Evolutionary conservation across 148 eudicot species (phyloP).

Genomic region (Cornus kousa): DNA sequence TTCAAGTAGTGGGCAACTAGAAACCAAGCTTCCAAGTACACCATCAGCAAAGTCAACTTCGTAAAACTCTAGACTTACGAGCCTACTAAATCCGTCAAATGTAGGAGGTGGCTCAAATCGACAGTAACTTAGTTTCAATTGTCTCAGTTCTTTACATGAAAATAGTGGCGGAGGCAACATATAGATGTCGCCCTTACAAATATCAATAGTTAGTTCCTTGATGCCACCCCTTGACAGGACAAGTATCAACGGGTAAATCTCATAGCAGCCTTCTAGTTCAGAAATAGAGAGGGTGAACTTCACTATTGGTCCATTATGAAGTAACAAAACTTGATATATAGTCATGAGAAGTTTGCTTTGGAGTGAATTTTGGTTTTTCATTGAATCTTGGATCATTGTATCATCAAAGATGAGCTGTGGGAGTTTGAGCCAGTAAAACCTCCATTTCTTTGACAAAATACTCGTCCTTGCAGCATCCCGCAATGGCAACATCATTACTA

Average conservation of each 20-base stretch:
- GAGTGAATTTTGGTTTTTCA: neutral
- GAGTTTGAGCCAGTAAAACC: slow-evolving; percentile 47
- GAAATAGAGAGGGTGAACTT: too few species aligned
- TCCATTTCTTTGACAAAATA: slow-evolving; percentile 44
- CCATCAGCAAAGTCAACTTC: too few species aligned
- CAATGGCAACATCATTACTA: slow-evolving; percentile 38
- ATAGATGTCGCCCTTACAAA: neutral
- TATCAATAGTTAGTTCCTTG: neutral
- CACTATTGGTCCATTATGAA: neutral
- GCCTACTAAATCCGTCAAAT: slow-evolving; percentile 12
- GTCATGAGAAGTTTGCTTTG: neutral
- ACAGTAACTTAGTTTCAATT: neutral
- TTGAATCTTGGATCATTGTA: neutral
- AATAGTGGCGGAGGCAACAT: neutral
- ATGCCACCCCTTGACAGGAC: neutral
- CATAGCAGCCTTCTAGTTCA: neutral
- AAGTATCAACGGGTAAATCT: slow-evolving; percentile 1
- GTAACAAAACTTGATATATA: neutral
- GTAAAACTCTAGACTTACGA: neutral
- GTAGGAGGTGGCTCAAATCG: neutral
- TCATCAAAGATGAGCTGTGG: slow-evolving; percentile 43
- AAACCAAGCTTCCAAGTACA: neutral
- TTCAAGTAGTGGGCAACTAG: neutral
- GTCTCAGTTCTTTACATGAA: neutral
- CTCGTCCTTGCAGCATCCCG: slow-evolving; percentile 50